Base-by-base conservation (phyloP, 768 basidiomycete genomes). In the Trametes sanguinea region DNA sequence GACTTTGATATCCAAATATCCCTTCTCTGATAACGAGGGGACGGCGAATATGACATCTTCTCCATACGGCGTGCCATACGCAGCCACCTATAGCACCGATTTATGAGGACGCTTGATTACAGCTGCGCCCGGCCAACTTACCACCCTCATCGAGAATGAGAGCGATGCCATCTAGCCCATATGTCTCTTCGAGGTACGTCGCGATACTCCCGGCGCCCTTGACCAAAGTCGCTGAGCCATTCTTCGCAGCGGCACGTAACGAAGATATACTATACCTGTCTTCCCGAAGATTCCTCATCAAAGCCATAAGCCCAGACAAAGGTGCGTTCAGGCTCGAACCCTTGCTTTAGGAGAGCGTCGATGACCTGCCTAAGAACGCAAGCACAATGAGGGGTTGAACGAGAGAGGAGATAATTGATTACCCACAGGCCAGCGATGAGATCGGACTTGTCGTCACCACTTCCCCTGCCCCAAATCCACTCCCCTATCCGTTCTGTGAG, bases 91-190 rank as follows among this genome's bases (percentile, higher is more conserved):
- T 14, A 13, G 42, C 42, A 43, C 14, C 4, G 13, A n/a, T 76
- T 70, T 53, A 79, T 74, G 66, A 51, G 74, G 70, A 51, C 75
- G 56, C 47, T 0, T 74, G 71, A 29, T 83, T 7, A 9, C 7
- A 30, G 29, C 6, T 4, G 22, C 43, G 48, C 9, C 35, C 29
- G 22, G 16, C 5, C 37, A 27, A 71, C 77, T 71, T 72, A 86
- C 92, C 84, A 29, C 95, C 95, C 78, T 98, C 95, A 69, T 98
- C 95, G 32, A 98, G 80, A 50, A 97, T 72, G 68, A 96, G 79
- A 0, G 90, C 85, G 69, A 93, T 85, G 4, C 84, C 82, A 69
- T 93, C 73, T 58, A 81, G 71, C 40, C 94, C 94, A 69, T 91
- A 95, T 13, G 76, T 79, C 2, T 79, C 66, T 51, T 84, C 71